Evolutionary conservation across 208 protist species (phyloP), one percentile per base, ranked within the genome.

Genomic region (Trypanosoma boissoni): DNA sequence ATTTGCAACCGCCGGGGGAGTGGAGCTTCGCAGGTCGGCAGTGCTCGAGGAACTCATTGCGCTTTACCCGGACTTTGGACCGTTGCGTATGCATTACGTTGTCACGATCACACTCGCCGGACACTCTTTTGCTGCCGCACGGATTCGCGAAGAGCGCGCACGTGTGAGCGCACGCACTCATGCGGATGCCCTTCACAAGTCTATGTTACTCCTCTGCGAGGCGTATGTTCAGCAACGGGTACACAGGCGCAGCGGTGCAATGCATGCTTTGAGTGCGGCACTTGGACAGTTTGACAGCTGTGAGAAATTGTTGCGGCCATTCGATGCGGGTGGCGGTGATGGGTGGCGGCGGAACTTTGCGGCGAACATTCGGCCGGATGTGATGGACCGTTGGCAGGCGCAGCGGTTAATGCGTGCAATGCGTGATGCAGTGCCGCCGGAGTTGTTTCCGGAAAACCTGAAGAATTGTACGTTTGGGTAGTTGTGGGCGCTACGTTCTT

Each of bases 31-130:
- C 18, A 48, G 59, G 5, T 78, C 88, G 0, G 84, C 80, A 0
- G 58, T 79, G 31, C 73, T 82, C 16, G 88, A 95, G 69, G 88
- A 95, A 68, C 77, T 92, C n/a, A 91, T 95, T 37, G 88, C 72
- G 4, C 68, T 95, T 0, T 37, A 85, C 41, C 74, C 76, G 0
- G 24, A 59, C 36, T 88, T 78, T 56, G 78, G 69, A 0, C 82
- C 88, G 3, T 66, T 92, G 16, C 74, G 88, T 3, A 62, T 87
- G 18, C 88, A 95, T 70, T 91, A 95, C 61, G 64, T 68, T 18
- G 63, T 67, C 12, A 31, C 58, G 28, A 20, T 82, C 8, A 36
- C 64, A 27, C 20, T 80, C 18, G 18, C 10, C 28, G 56, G n/a
- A 10, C 26, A 65, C 31, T 12, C 49, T 18, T 23, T 43, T 18